Base-by-base conservation (phyloP, 768 basidiomycete genomes). In the Agrocybe praecox region DNA sequence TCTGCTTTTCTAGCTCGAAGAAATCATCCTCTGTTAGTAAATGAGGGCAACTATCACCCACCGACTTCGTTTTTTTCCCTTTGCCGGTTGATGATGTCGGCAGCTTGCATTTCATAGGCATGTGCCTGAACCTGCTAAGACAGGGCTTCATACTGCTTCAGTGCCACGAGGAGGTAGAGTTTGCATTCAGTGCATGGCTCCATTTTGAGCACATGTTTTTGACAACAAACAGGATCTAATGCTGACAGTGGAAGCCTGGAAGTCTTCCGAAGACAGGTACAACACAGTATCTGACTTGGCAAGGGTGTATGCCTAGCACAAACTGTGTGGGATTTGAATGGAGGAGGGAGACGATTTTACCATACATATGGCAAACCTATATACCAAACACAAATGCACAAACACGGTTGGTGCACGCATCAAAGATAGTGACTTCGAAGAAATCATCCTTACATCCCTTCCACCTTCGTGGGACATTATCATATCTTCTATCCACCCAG, bases 1-100 rank as follows among this genome's bases (percentile, higher is more conserved):
- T 19, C 51, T 49, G 26, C 33, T 52, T 12, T 2, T 40, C 55
- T 9, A 42, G 47, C 34, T 58, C 57, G 34, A 58, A 61, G 50
- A 71, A 69, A 5, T 62, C 58, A 42, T 60, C 55, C 9, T 53
- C 57, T 36, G 59, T 62, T 24, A 71, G 55, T n/a, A 71, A 57
- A 11, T 48, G 42, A 19, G 66, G 65, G 24, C 67, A 42, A 14
- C 69, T 66, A 65, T 69, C 66, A 18, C 60, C 62, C n/a, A 65
- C 46, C 6, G 66, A 56, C 32, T 57, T 56, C 5, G 53, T 55
- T 17, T 33, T 61, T 33, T 60, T 59, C 52, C 60, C 60, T 24
- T 61, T 63, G 40, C 52, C 60, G 59, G 46, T 68, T 70, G 6
- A 68, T 57, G n/a, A 70, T 58, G 45, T 62, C 51, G 11, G 55